Evolutionary conservation across 768 basidiomycete species (phyloP), one percentile per base, ranked within the genome.

Genomic region (Cytidiella melzeri): DNA sequence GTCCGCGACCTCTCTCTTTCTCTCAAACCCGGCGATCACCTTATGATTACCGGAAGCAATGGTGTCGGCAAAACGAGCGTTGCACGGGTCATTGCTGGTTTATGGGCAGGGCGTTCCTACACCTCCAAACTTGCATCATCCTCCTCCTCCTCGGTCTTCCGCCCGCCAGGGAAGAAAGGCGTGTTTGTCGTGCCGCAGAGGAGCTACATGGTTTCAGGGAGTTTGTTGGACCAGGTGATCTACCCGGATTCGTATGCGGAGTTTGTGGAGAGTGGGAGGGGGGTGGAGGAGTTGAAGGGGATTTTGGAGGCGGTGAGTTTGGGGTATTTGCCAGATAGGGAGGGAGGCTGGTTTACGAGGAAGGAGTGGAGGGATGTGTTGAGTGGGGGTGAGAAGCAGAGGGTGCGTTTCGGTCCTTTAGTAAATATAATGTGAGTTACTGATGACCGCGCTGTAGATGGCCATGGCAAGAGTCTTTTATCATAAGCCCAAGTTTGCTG

Each of bases 291-390:
- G 52, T 65, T 97, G 26, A 78, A 83, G 66, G 72, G 72, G 47
- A 92, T 96, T 25, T 67, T 98, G 52, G 77, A 85, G 58, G 80
- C 80, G 53, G 93, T 86, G 10, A 89, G 89, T 66, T 64, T 98
- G 54, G 85, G 75, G 15, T 97, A 97, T 63, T 64, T 97, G 20
- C 87, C 91, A 2, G 76, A 77, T 40, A 69, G 95, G 23, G 95
- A 96, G 64, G 94, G 95, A 0, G 93, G 94, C 0, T 89, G 91
- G 82, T 73, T 73, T 52, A 86, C 91, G 23, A 70, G 85, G 61
- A 97, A 96, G 67, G 94, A 97, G 65, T 98, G 94, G 94, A 79
- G 92, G 55, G 92, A 96, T 67, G 91, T 97, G 40, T 69, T 95
- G 59, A 93, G 91, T 57, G 95, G 95, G 0, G 95, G 95, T 0